Evolutionary conservation across 768 basidiomycete genomes (phyloP), one percentile per base, ranked within the genome.

Genomic region (Chlorophyllum brunneum): DNA sequence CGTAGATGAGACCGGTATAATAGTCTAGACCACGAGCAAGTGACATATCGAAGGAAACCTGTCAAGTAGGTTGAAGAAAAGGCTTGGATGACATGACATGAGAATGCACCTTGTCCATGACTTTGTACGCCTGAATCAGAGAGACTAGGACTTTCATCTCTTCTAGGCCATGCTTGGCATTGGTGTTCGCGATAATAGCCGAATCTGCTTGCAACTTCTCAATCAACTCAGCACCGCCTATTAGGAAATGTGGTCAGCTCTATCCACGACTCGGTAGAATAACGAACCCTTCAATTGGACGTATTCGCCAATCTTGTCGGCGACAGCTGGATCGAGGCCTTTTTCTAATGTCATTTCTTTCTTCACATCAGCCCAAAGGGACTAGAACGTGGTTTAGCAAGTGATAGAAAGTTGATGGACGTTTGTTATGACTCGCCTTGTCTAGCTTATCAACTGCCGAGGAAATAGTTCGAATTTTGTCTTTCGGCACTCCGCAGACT

Each of bases 391-490:
- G 36, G 45, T 39, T 34, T 7, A 34, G 23, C 18, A 2, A 34
- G 36, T 41, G 22, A n/a, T n/a, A n/a, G n/a, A n/a, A n/a, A n/a
- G 40, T 42, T 48, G 29, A 24, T 39, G 15, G 20, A 20, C 6
- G 8, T 34, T 24, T 23, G 51, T 18, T 20, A 36, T 23, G 15
- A 60, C 70, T 23, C 49, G 88, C 89, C 82, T 98, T 99, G 78
- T 99, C 97, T 9, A 99, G 81, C 67, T 98, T 99, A 70, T 99
- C 97, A 8, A 98, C 95, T 0, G 97, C 95, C 13, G 92, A 95
- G 0, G 93, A 95, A 57, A 98, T 98, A 11, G 85, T 73, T 4
- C 95, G 81, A 43, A 91, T 94, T 71, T 93, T 97, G 22, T 92
- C 92, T 20, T 72, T 61, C 0, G 94, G 88, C 4, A 99, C 97